A percentile compares a stretch with the other conserved stretches of the same genome.
Conservation (phyloP, 805 yeast genomes). For the Saccharomycopsis sp. region DNA sequence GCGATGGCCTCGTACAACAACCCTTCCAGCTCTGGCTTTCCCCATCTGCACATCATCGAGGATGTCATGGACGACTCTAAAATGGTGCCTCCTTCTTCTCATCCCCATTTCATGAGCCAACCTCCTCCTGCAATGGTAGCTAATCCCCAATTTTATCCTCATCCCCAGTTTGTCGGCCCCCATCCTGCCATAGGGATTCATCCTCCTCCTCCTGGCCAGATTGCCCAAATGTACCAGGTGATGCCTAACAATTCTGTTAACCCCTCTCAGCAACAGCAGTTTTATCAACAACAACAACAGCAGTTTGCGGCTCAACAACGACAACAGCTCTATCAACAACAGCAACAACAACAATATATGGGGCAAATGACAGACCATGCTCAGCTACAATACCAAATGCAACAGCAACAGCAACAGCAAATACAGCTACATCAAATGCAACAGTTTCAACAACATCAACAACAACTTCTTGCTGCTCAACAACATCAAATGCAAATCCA, state of each 20-base stretch:
- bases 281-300: conserved; percentile 17
- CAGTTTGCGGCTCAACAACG: conserved; percentile 9
- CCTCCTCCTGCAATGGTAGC: background rate
- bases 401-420: background rate
- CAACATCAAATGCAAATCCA: conserved; percentile 14
- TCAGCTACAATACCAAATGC: background rate
- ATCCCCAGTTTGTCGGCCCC: no score
- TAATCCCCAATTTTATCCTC: conserved; percentile 8
- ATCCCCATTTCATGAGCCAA: conserved; percentile 1
- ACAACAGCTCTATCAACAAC: background rate
- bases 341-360: background rate
- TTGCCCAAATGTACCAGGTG: background rate
- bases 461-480: conserved; percentile 4
- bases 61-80: conserved; percentile 13
- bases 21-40: no score
- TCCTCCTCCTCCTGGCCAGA: no score
- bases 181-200: no score
- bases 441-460: conserved; percentile 6
- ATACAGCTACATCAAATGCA: background rate
- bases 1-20: no score
- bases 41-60: no score
- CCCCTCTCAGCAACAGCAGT: background rate
- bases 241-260: background rate
- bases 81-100: background rate
- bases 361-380: background rate